phyloP scores from a whole-genome alignment of 495 filamentous ascomycete genomes.

The Umbilicaria muhlenbergii region DNA sequence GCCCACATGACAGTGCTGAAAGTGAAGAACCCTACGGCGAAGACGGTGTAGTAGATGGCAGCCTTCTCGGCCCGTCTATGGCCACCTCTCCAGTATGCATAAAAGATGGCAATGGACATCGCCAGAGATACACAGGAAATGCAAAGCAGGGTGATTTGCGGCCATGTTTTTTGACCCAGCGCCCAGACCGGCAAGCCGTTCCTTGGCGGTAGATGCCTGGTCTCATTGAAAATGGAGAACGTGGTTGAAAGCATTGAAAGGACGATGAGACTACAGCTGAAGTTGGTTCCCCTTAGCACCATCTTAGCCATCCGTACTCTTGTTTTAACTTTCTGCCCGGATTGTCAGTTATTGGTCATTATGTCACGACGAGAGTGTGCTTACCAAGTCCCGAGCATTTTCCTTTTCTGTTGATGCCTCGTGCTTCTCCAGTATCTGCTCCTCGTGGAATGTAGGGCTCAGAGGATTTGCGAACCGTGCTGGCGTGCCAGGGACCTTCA shows the following conservation, averaged over 20 bases:
- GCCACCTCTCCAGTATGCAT: slow-evolving; percentile 77
- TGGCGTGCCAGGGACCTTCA: slow-evolving; percentile 71
- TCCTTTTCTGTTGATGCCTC: slow-evolving; percentile 66
- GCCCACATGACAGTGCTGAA: slow-evolving; percentile 92
- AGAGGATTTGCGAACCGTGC: slow-evolving; percentile 48
- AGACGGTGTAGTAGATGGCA: slow-evolving; percentile 83
- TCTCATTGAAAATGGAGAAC: slow-evolving; percentile 79
- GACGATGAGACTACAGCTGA: slow-evolving; percentile 91
- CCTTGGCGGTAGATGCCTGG: slow-evolving; percentile 52
- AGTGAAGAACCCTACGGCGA: slow-evolving; percentile 83
- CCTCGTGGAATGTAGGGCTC: slow-evolving; percentile 80
- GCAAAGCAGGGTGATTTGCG: slow-evolving; percentile 66
- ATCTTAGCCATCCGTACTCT: slow-evolving; percentile 90
- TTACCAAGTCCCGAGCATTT: slow-evolving; percentile 73
- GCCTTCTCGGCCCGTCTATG: slow-evolving; percentile 82
- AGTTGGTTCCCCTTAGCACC: slow-evolving; percentile 82
- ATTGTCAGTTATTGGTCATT: slow-evolving; percentile 18
- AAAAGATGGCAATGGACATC: slow-evolving; percentile 66
- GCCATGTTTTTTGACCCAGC: slow-evolving; percentile 62
- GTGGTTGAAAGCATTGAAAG: slow-evolving; percentile 72
- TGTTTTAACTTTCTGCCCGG: slow-evolving; percentile 68
- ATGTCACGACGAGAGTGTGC: slow-evolving; percentile 14
- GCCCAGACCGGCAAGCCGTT: slow-evolving; percentile 79
- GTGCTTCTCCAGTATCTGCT: slow-evolving; percentile 64
- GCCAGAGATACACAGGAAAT: slow-evolving; percentile 67